Conservation (phyloP, 345 rosid genomes). For the Brassica carinata region DNA sequence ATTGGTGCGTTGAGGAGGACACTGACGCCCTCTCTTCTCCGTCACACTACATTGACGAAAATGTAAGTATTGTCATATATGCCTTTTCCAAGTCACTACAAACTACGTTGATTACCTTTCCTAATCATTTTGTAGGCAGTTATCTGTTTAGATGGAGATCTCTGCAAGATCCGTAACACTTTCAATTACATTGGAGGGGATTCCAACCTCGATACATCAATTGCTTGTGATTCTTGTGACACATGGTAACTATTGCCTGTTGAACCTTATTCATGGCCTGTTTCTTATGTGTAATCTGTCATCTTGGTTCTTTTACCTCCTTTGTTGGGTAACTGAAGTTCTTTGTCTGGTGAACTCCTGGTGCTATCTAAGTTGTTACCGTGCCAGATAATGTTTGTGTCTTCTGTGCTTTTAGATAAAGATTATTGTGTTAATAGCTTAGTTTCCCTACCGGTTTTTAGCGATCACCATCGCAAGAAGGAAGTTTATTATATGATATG, state of each 20-base stretch:
- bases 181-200: constrained; percentile 55
- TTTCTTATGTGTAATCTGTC: constrained; percentile 3
- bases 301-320: not conserved
- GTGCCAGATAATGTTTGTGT: constrained; percentile 5
- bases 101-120: constrained; percentile 36
- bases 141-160: constrained; percentile 95
- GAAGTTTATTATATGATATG: not conserved
- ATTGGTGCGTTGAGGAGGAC: constrained; percentile 74
- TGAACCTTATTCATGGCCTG: not conserved
- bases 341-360: constrained; percentile 13
- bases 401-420: not conserved
- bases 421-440: not conserved
- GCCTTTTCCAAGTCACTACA: constrained; percentile 30
- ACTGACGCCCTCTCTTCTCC: constrained; percentile 75
- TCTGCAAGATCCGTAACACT: constrained; percentile 76
- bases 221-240: constrained; percentile 99
- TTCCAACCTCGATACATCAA: constrained; percentile 84
- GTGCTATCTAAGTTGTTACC: constrained; percentile 13
- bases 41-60: constrained; percentile 92
- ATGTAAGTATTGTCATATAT: constrained; percentile 60
- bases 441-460: not conserved
- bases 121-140: constrained; percentile 82
- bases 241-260: constrained; percentile 60
- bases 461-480: not conserved
- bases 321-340: not conserved